These are phyloP conservation scores for Aureobasidium uvarum DNA, from an alignment of 2,329 filamentous ascomycete genomes.

Conservation along the genomic window DNA sequence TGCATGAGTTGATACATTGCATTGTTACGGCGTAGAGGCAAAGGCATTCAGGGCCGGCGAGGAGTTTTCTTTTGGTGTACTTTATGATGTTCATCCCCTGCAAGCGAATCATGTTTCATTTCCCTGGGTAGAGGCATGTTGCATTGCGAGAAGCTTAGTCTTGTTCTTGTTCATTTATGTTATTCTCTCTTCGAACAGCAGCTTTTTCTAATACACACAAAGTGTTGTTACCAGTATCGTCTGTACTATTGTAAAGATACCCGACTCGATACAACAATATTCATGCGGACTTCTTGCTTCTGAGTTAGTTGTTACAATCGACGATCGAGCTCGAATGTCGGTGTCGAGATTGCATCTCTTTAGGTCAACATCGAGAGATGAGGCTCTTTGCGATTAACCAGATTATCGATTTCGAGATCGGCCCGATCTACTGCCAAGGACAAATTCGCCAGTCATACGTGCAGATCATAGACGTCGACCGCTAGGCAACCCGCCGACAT, in stretches of 20 bases:
- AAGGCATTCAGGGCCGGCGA: neutral
- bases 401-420: conserved; percentile 11
- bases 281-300: no score
- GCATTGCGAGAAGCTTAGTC: neutral
- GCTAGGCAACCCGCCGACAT: neutral
- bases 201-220: neutral
- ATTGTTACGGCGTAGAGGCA: conserved; percentile 9
- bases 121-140: neutral
- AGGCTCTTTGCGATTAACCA: conserved; percentile 10
- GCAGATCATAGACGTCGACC: conserved; percentile 16
- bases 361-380: neutral
- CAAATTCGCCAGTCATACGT: neutral
- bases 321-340: neutral
- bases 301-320: neutral
- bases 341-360: neutral
- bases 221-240: neutral
- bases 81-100: neutral
- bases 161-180: neutral
- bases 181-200: neutral
- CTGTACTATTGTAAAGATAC: neutral
- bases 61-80: neutral
- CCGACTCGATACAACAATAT: neutral
- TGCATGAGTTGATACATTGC: neutral
- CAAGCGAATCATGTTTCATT: neutral
- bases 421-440: neutral